Evolutionary conservation across 495 filamentous ascomycete genomes (phyloP), one percentile per base, ranked within the genome.

Genomic region (Oidiodendron maius): DNA sequence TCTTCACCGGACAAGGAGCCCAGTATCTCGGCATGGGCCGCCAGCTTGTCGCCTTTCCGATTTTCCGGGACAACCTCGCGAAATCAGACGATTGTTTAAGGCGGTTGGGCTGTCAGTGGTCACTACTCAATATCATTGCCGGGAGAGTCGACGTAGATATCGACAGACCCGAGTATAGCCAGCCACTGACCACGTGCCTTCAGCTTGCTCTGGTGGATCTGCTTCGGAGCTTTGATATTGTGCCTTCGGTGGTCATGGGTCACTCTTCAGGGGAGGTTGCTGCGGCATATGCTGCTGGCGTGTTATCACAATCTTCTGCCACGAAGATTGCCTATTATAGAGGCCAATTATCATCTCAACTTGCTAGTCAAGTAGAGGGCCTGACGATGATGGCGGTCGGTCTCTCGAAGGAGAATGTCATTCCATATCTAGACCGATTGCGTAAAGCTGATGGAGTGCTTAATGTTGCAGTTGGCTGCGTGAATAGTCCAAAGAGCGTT

Each of bases 231-330:
- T 81, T 77, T 68, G 70, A 69, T 21, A 68, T 86, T 26, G 56
- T 30, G 11, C 80, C 81, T 0, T 55, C 60, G 0, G 72, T 72
- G 21, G 78, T 82, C 0, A 68, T 80, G 3, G 82, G 82, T 9
- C 80, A 84, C 60, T 84, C 81, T 2, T 78, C 72, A 55, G 82
- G 82, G 9, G 82, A 86, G 56, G 83, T 85, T 54, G 74, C 68
- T 12, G 77, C 76, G 5, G 75, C 76, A 1, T 77, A 76, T 45
- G 68, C 71, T 1, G 71, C 74, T 8, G 74, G 74, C 4, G 59
- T 67, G 15, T 42, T 80, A 15, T 64, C 57, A 3, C 77, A 74
- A n/a, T 62, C 71, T n/a, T 64, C 69, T 0, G 73, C 69, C 24
- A 78, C 82, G 64, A 60, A 68, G 8, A 61, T 79, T 1, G 75